Evolutionary conservation across 2,329 filamentous ascomycete genomes (phyloP).

Genomic region (Leptographium galeiforme): DNA sequence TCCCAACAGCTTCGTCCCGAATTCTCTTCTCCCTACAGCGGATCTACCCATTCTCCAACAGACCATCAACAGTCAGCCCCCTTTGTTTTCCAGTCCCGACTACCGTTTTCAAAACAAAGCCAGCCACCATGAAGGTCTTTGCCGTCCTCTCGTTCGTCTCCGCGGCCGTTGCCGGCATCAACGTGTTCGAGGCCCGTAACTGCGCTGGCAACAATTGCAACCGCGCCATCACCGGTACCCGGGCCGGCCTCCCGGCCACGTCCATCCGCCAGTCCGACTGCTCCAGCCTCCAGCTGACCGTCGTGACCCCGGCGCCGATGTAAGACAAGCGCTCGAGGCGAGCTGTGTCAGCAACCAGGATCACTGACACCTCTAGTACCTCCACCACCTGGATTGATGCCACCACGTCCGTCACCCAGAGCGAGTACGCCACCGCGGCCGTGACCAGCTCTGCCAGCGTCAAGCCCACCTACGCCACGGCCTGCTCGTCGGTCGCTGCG

Average conservation of each 20-base stretch:
- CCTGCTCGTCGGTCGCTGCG: conserved; percentile 19
- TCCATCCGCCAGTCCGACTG: conserved; percentile 17
- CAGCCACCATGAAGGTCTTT: conserved; percentile 27
- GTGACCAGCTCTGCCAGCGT: conserved; percentile 19
- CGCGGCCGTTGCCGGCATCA: conserved; percentile 18
- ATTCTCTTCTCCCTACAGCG: background rate
- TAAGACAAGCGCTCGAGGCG: conserved; percentile 14
- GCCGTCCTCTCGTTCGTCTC: conserved; percentile 24
- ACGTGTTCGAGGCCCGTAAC: conserved; percentile 21
- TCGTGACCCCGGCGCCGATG: conserved; percentile 26
- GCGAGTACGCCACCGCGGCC: conserved; percentile 19
- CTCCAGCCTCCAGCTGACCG: conserved; percentile 22
- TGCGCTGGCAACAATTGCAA: conserved; percentile 33
- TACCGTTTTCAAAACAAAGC: background rate
- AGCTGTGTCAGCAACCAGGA: background rate
- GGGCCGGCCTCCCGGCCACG: conserved; percentile 27
- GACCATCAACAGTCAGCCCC: background rate
- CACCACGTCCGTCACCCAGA: background rate
- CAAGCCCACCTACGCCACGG: conserved; percentile 27
- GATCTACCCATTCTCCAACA: background rate
- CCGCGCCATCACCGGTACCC: conserved; percentile 30
- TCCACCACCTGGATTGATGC: conserved; percentile 6
- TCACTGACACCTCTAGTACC: conserved; percentile 1
- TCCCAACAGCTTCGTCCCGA: background rate
- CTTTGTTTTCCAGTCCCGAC: background rate